phyloP scores from a whole-genome alignment of 148 eudicot genomes.

The Rhododendron kiyosumense region DNA sequence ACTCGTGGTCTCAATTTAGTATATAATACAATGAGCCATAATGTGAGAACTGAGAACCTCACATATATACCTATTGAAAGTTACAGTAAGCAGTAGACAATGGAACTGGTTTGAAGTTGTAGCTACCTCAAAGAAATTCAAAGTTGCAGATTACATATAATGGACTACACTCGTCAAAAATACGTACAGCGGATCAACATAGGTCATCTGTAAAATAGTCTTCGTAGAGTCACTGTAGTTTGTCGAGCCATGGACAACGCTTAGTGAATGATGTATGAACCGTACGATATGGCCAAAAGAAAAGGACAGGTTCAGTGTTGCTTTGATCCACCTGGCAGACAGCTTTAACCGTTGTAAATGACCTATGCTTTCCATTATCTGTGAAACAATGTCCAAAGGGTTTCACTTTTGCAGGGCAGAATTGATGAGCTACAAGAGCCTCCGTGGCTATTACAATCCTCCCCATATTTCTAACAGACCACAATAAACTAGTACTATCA shows the following conservation, averaged over 20 bases:
- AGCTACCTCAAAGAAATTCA: not conserved
- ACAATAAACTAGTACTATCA: not conserved
- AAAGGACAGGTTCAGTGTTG: not conserved
- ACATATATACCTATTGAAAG: not conserved
- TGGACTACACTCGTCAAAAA: not conserved
- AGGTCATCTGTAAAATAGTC: not conserved
- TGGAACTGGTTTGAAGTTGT: not conserved
- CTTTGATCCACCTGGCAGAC: not conserved
- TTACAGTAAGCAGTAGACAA: not conserved
- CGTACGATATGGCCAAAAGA: not conserved
- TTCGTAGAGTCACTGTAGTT: not conserved
- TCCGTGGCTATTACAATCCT: not conserved
- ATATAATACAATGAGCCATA: not conserved
- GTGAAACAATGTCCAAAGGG: not conserved
- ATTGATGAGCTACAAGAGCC: not conserved
- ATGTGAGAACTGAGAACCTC: not conserved
- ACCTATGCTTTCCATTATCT: not conserved
- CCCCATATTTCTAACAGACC: not conserved
- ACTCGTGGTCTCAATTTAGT: not conserved
- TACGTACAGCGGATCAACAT: not conserved
- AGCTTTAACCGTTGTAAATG: not conserved
- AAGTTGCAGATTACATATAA: not conserved
- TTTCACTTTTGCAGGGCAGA: not conserved
- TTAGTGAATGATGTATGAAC: not conserved
- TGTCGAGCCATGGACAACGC: not conserved